Evolutionary conservation across 352 stramenopile species (phyloP).

Genomic region (Lagenidium sp.): DNA sequence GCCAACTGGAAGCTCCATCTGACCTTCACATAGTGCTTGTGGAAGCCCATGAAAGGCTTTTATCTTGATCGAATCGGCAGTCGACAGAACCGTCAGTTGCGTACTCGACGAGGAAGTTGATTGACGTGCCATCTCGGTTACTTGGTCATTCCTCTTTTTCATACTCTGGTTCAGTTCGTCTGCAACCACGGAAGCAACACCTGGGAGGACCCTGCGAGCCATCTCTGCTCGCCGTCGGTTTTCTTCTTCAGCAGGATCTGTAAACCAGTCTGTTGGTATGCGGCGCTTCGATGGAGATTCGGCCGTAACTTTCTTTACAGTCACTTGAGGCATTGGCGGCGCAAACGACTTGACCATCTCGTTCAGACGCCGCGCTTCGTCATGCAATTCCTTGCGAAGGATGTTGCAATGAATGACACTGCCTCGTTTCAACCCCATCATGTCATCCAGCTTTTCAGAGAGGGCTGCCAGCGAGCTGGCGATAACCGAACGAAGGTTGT

Average conservation of each 20-base stretch:
- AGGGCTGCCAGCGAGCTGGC: slow-evolving; percentile 29
- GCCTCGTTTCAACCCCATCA: slow-evolving; percentile 19
- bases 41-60: slow-evolving; percentile 37
- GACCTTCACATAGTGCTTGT: slow-evolving; percentile 35
- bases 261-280: slow-evolving; percentile 78
- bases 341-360: slow-evolving; percentile 50
- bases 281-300: slow-evolving; percentile 56
- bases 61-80: slow-evolving; percentile 1
- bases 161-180: too few species aligned
- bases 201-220: too few species aligned
- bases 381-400: slow-evolving; percentile 48
- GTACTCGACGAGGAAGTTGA: too few species aligned
- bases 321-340: slow-evolving; percentile 51
- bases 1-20: slow-evolving; percentile 61
- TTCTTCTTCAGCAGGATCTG: slow-evolving; percentile 17
- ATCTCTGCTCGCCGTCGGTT: slow-evolving; percentile 13
- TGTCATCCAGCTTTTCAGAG: slow-evolving; percentile 13
- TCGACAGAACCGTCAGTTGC: too few species aligned
- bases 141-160: too few species aligned
- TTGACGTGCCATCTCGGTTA: too few species aligned
- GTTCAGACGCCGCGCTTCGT: slow-evolving; percentile 41
- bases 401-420: slow-evolving; percentile 66
- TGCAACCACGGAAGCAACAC: background rate
- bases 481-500: slow-evolving; percentile 31
- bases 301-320: slow-evolving; percentile 62